Base-by-base conservation (phyloP, 1,284 basidiomycete species). In the Xerocomus amazonicus region DNA sequence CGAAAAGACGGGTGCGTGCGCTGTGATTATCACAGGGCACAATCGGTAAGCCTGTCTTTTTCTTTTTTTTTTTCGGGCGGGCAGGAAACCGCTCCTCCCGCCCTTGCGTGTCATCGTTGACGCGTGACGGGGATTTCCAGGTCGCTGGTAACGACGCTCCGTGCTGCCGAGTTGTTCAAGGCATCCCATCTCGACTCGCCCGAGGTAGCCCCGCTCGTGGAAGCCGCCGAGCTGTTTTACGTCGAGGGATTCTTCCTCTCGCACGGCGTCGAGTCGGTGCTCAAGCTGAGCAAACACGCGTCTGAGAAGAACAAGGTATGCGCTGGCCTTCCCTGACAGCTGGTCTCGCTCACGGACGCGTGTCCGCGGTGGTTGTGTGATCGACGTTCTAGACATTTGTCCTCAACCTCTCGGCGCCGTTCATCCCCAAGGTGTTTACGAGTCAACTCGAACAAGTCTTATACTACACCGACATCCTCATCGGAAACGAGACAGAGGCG, bases 171-270 rank as follows among this genome's bases (percentile, higher is more conserved):
- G 72, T 87, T 84, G 70, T 97, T 97, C 72, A 81, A 86, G 41
- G 76, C 81, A 56, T 76, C 81, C 14, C 92, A 97, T 73, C 79
- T 98, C 47, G 75, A 79, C 27, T 87, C 89, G n/a, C 76, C 85
- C 27, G 74, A 79, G 55, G 84, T 97, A 54, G 84, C 91, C 43
- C 77, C 84, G 42, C 76, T 92, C 55, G 78, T 98, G 62, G 79
- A 90, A 28, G 79, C 74, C 46, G 95, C 95, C 51, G 87, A 90
- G 66, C 81, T 84, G 68, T 97, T 84, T 76, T 99, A 99, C 77
- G 83, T 98, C 54, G 97, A 94, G 62, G 96, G 97, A 16, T 99
- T 90, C 79, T 98, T 99, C 84, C 80, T 99, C 56, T 97, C 96
- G 19, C 96, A 99, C 69, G 95, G 95, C 47, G 68, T 83, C 52